Evolutionary conservation across 1,284 basidiomycete genomes (phyloP).

Genomic region (Austroboletus novae-zelandiae): DNA sequence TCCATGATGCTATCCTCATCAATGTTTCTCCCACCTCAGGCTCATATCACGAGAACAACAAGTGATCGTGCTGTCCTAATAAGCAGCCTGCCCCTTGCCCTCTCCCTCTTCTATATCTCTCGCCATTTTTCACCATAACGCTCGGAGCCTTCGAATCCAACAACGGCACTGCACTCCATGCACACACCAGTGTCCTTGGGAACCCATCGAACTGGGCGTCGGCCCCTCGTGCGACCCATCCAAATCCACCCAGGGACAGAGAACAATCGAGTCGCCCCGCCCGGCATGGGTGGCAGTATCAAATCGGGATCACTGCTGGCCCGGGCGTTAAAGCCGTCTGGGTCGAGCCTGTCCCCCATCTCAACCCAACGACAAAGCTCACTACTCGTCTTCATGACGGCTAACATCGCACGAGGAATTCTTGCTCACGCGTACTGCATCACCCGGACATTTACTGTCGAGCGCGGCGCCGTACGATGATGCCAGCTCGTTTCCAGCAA

Average conservation of each 20-base stretch:
- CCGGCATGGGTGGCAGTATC: too few relatives aligned
- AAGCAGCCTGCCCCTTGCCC: conserved; percentile 41
- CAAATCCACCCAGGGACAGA: too few relatives aligned
- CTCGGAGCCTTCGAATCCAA: conserved; percentile 35
- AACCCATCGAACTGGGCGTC: too few relatives aligned
- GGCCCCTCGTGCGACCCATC: too few relatives aligned
- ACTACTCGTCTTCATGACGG: too few relatives aligned
- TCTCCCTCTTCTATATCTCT: conserved; percentile 46
- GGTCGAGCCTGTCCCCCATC: conserved; percentile 22
- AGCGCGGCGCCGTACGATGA: too few relatives aligned
- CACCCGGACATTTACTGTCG: too few relatives aligned
- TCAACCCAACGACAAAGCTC: too few relatives aligned
- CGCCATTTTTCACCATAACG: conserved; percentile 33
- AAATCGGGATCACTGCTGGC: conserved; percentile 13
- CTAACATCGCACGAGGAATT: too few relatives aligned
- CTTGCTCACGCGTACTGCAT: too few relatives aligned
- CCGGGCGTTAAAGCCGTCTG: conserved; percentile 23
- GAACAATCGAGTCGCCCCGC: too few relatives aligned
- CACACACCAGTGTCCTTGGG: conserved; percentile 35
- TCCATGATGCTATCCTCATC: conserved; percentile 47
- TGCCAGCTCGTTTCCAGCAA: too few relatives aligned
- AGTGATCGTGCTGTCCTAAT: conserved; percentile 57
- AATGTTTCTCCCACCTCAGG: conserved; percentile 52
- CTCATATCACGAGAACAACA: conserved; percentile 49
- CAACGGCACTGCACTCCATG: conserved; percentile 34